A percentile compares a stretch with the other conserved stretches of the same genome.
Evolutionary conservation across 805 yeast species (phyloP).

Genomic region (Starmerella powellii): DNA sequence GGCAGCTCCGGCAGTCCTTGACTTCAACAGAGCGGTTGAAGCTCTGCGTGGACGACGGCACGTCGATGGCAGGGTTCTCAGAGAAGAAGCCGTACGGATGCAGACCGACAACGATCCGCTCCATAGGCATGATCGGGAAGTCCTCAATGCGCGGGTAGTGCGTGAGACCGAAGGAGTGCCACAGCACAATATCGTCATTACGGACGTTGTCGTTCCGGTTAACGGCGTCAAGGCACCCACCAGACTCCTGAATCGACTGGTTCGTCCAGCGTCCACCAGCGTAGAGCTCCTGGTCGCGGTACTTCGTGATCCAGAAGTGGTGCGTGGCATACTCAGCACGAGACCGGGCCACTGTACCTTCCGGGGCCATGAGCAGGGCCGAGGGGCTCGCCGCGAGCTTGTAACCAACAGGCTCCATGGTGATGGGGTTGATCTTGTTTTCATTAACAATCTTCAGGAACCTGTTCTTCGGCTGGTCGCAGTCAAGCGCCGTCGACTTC

Average conservation of each 20-base stretch:
- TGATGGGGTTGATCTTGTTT: conserved; percentile 52
- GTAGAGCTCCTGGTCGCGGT: conserved; percentile 53
- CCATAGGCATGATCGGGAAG: conserved; percentile 83
- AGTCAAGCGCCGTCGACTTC: conserved; percentile 57
- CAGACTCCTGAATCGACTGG: conserved; percentile 59
- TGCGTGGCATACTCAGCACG: conserved; percentile 66
- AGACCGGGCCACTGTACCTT: conserved; percentile 48
- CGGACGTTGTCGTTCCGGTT: conserved; percentile 44
- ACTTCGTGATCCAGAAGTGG: conserved; percentile 72
- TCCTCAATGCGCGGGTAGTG: conserved; percentile 75
- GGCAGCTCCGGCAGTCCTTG: conserved; percentile 19
- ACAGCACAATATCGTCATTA: conserved; percentile 58
- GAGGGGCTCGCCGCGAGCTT: conserved; percentile 61
- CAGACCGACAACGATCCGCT: conserved; percentile 52
- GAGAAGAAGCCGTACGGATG: conserved; percentile 65
- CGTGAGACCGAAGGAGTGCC: conserved; percentile 73
- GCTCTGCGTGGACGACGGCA: conserved; percentile 53
- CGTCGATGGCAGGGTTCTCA: conserved; percentile 66
- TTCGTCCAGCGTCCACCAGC: conserved; percentile 82
- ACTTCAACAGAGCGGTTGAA: conserved; percentile 47
- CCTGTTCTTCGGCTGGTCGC: conserved; percentile 64
- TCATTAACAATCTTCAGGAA: conserved; percentile 64
- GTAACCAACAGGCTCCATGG: conserved; percentile 63
- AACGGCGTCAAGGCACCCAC: conserved; percentile 23
- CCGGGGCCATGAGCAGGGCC: conserved; percentile 59